Percentiles rank a stretch among this genome's conserved stretches.
phyloP scores from a whole-genome alignment of 1,284 basidiomycete genomes.

The Puccinia hordei region DNA sequence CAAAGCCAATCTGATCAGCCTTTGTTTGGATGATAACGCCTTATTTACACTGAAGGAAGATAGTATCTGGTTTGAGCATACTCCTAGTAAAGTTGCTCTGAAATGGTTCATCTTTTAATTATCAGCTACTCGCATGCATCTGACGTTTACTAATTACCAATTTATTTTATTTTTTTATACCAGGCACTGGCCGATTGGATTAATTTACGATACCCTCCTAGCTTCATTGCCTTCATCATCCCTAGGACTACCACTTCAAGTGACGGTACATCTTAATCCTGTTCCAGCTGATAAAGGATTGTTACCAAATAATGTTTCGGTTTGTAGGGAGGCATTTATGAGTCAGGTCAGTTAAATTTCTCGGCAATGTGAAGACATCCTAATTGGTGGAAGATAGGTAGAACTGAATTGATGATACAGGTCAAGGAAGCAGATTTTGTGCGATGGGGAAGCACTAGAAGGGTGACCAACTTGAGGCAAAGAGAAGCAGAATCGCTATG shows the following conservation, averaged over 20 bases:
- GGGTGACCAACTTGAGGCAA: constrained; percentile 82
- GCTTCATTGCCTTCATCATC: constrained; percentile 51
- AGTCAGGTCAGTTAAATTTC: constrained; percentile 73
- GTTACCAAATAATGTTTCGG: constrained; percentile 73
- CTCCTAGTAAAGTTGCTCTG: constrained; percentile 70
- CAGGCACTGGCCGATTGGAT: constrained; percentile 90
- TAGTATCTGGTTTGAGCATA: constrained; percentile 89
- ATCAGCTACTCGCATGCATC: background rate
- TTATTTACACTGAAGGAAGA: constrained; percentile 73
- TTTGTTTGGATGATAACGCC: constrained; percentile 80
- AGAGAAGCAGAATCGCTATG: constrained; percentile 89
- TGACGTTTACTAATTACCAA: constrained; percentile 1
- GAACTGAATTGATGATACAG: background rate
- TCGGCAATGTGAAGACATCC: background rate
- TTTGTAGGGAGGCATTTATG: constrained; percentile 87
- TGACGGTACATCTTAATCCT: constrained; percentile 79
- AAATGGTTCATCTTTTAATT: constrained; percentile 70
- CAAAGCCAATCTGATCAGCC: constrained; percentile 78
- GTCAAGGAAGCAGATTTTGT: constrained; percentile 81
- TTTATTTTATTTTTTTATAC: background rate
- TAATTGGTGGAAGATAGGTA: background rate
- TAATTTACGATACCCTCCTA: constrained; percentile 74
- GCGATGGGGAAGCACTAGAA: constrained; percentile 87
- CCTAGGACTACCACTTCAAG: constrained; percentile 65
- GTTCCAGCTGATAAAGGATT: constrained; percentile 81